Percentiles rank a stretch among this genome's conserved stretches.
These are phyloP conservation scores for Torulaspora maleeae DNA, from an alignment of 805 yeast species.

Conservation along the genomic window DNA sequence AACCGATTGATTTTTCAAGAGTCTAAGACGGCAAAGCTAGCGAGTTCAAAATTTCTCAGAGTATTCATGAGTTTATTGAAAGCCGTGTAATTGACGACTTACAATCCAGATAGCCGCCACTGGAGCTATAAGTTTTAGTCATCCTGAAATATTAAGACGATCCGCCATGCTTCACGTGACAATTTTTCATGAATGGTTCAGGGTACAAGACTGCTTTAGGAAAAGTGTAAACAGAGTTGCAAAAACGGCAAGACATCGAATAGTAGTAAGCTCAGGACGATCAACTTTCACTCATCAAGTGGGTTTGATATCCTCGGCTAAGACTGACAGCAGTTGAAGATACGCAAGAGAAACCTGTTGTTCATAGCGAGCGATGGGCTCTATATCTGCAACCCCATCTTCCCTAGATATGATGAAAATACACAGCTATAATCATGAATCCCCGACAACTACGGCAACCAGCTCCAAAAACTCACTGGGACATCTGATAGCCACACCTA, in stretches of 20 bases:
- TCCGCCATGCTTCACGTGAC: not conserved
- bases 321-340: not conserved
- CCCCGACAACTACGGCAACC: conserved; percentile 7
- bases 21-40: too few relatives aligned
- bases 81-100: too few relatives aligned
- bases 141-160: not conserved
- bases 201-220: conserved; percentile 9
- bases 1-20: too few relatives aligned
- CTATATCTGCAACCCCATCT: conserved; percentile 8
- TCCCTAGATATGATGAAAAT: conserved; percentile 6
- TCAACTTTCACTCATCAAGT: not conserved
- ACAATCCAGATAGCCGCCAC: too few relatives aligned
- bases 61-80: too few relatives aligned
- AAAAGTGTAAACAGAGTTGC: conserved; percentile 13
- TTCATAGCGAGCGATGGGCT: conserved; percentile 2
- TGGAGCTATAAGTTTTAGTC: too few relatives aligned
- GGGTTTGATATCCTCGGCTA: too few relatives aligned
- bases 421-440: conserved; percentile 6
- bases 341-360: not conserved
- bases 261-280: not conserved
- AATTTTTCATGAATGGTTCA: conserved; percentile 2
- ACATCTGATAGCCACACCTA: conserved; percentile 3
- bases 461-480: conserved; percentile 3
- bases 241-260: conserved; percentile 10
- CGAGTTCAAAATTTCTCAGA: too few relatives aligned